Evolutionary conservation across 495 filamentous ascomycete species (phyloP).

Genomic region (Lepidopterella palustris): DNA sequence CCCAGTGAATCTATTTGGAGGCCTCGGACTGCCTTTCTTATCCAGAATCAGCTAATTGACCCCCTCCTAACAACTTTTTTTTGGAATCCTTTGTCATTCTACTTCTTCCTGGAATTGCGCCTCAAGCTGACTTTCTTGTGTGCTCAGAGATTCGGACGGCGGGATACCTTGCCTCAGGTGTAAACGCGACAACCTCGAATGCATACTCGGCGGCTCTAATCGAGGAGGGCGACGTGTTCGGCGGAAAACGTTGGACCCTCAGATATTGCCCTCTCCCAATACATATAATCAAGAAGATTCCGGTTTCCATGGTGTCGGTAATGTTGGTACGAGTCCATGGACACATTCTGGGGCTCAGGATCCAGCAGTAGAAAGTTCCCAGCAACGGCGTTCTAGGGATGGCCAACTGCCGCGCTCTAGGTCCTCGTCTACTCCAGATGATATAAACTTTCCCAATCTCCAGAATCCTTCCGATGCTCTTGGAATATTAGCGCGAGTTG

Average conservation of each 20-base stretch:
- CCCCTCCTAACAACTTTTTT: no score
- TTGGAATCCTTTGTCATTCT: no score
- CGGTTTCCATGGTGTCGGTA: slow-evolving; percentile 24
- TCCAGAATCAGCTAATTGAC: no score
- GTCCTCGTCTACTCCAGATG: slow-evolving; percentile 35
- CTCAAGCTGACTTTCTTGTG: not conserved
- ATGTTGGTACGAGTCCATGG: slow-evolving; percentile 26
- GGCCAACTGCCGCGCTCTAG: slow-evolving; percentile 27
- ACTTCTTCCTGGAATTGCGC: no score
- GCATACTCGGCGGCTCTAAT: slow-evolving; percentile 55
- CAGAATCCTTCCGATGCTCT: slow-evolving; percentile 45
- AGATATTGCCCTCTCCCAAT: slow-evolving; percentile 8
- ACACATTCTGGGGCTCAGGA: slow-evolving; percentile 3
- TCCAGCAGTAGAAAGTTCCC: not conserved
- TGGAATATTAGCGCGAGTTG: slow-evolving; percentile 44
- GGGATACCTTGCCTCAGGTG: slow-evolving; percentile 54
- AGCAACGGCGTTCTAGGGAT: slow-evolving; percentile 36
- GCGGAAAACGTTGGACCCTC: slow-evolving; percentile 37
- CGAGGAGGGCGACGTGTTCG: slow-evolving; percentile 56
- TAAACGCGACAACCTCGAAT: slow-evolving; percentile 52
- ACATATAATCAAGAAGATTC: slow-evolving; percentile 11
- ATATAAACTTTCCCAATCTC: slow-evolving; percentile 38
- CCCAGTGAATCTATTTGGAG: no score
- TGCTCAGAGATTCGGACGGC: slow-evolving; percentile 32
- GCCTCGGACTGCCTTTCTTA: no score